Conservation (phyloP, 441 rosid genomes). For the Breynia disticha region DNA sequence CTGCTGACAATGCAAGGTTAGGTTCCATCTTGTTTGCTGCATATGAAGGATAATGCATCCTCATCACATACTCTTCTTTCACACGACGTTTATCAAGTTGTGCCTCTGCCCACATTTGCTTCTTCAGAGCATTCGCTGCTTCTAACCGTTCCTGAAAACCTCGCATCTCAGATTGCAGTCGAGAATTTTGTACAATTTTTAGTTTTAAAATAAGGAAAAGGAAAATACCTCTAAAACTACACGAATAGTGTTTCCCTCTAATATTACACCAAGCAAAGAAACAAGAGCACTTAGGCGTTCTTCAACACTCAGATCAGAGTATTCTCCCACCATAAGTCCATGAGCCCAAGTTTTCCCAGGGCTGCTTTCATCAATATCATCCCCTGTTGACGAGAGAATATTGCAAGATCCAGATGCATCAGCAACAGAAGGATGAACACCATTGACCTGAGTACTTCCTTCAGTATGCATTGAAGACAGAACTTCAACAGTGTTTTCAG, state of each 20-base stretch:
- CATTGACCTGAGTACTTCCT: constrained; percentile 4
- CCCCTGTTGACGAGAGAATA: constrained; percentile 30
- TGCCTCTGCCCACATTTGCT: constrained; percentile 99
- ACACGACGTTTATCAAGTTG: constrained; percentile 80
- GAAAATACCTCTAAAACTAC: constrained; percentile 75
- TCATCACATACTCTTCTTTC: constrained; percentile 60
- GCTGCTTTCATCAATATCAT: constrained; percentile 70
- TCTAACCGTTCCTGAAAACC: constrained; percentile 86
- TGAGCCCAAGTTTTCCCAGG: constrained; percentile 85
- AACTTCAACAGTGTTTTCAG: no score
- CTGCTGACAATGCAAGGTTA: constrained; percentile 27
- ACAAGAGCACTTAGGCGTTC: constrained; percentile 96
- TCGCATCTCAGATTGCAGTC: constrained; percentile 19
- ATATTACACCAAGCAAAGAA: constrained; percentile 73
- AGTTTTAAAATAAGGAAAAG: constrained; percentile 12
- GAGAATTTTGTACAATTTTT: neutral
- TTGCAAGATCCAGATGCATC: constrained; percentile 27
- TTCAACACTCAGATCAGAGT: constrained; percentile 85
- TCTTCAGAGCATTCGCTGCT: constrained; percentile 97
- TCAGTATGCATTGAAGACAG: constrained; percentile 9
- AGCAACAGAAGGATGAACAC: constrained; percentile 12
- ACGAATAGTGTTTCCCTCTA: constrained; percentile 90
- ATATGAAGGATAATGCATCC: constrained; percentile 39
- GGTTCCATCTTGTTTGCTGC: constrained; percentile 43
- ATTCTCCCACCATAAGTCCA: constrained; percentile 95